A percentile compares a stretch with the other conserved stretches of the same genome.
phyloP scores from a whole-genome alignment of 805 yeast species.

The Candida coquimbonensis region DNA sequence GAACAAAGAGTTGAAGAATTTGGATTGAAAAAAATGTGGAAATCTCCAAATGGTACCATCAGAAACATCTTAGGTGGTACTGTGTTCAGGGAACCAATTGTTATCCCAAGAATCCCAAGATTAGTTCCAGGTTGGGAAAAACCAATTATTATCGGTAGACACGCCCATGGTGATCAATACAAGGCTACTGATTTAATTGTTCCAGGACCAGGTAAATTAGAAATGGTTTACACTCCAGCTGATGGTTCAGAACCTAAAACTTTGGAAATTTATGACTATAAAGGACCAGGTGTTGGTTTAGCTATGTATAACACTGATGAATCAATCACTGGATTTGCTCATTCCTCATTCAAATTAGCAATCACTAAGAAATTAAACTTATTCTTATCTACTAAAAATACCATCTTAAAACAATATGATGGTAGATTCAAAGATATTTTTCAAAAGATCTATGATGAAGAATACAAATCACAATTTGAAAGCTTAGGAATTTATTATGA shows the following conservation, averaged over 20 bases:
- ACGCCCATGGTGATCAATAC: conserved; percentile 80
- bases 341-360: conserved; percentile 73
- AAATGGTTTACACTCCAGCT: conserved; percentile 59
- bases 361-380: conserved; percentile 55
- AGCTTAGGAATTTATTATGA: conserved; percentile 60
- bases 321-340: conserved; percentile 71
- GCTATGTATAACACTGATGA: conserved; percentile 83
- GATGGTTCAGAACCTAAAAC: conserved; percentile 44
- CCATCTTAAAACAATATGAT: conserved; percentile 75
- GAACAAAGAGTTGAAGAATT: conserved; percentile 75
- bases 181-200: conserved; percentile 71
- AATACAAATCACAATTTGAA: conserved; percentile 53
- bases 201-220: conserved; percentile 60
- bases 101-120: conserved; percentile 71
- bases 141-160: conserved; percentile 82
- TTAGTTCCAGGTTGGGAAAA: conserved; percentile 74
- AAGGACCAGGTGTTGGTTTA: conserved; percentile 66
- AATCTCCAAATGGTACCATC: conserved; percentile 79
- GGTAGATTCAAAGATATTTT: conserved; percentile 80
- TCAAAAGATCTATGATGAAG: conserved; percentile 53
- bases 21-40: conserved; percentile 72
- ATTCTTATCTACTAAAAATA: conserved; percentile 69
- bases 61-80: conserved; percentile 79
- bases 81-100: conserved; percentile 79
- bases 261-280: conserved; percentile 52